phyloP scores from a whole-genome alignment of 75 land plant genomes.

The Cupressus sempervirens region DNA sequence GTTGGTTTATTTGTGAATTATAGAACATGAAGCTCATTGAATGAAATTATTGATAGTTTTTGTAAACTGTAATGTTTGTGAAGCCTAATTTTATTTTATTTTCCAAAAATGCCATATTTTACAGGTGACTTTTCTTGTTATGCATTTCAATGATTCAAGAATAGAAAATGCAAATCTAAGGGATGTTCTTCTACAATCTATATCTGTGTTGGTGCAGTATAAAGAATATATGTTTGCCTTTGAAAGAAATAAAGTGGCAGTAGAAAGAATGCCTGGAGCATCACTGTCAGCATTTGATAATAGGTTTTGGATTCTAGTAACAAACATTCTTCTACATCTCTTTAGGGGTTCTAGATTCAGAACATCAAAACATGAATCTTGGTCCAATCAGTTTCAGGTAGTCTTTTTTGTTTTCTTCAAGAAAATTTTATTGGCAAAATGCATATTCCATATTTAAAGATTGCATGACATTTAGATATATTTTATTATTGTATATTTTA shows the following conservation, averaged over 20 bases:
- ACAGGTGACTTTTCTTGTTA: constrained; percentile 91
- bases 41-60: background rate
- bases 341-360: constrained; percentile 95
- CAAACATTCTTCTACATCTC: constrained; percentile 82
- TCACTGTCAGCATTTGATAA: constrained; percentile 84
- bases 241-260: constrained; percentile 72
- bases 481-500: background rate
- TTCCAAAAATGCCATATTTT: constrained; percentile 2
- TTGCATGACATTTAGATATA: background rate
- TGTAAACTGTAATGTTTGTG: background rate
- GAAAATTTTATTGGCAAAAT: background rate
- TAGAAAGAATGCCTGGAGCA: constrained; percentile 66
- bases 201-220: constrained; percentile 88
- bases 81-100: background rate
- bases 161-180: constrained; percentile 87
- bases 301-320: constrained; percentile 93
- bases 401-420: background rate
- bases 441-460: background rate
- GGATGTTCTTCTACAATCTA: constrained; percentile 91
- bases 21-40: background rate
- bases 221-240: constrained; percentile 77
- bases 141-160: constrained; percentile 84
- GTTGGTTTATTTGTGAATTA: background rate
- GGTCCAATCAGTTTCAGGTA: constrained; percentile 85
- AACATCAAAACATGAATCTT: constrained; percentile 75